These are phyloP conservation scores for Paramecium sonneborni DNA, from an alignment of 73 alveolate species.

Conservation along the genomic window DNA sequence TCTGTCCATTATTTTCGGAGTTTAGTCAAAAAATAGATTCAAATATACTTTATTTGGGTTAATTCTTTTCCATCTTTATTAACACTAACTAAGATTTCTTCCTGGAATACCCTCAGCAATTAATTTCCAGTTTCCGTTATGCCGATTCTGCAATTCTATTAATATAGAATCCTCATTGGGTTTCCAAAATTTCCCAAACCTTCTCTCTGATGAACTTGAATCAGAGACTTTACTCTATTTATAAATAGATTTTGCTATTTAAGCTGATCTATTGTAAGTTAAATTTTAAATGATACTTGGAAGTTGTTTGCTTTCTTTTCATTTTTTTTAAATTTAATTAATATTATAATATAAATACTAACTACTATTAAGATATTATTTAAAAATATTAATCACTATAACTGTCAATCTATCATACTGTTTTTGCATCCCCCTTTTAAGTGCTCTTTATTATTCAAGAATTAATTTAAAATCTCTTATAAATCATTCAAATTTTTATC, in stretches of 20 bases:
- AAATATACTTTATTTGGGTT: slow-evolving; percentile 42
- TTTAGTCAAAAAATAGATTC: not conserved
- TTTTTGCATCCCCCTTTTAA: too few relatives aligned
- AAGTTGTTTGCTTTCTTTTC: not conserved
- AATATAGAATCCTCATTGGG: slow-evolving; percentile 32
- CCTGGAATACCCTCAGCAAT: slow-evolving; percentile 1
- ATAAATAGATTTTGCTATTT: not conserved
- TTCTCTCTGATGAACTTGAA: slow-evolving; percentile 53
- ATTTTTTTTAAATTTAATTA: not conserved
- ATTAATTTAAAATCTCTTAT: too few relatives aligned
- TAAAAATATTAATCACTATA: not conserved
- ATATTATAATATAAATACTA: not conserved
- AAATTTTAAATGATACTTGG: not conserved
- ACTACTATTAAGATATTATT: not conserved
- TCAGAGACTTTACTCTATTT: slow-evolving; percentile 37
- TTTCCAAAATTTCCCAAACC: slow-evolving; percentile 50
- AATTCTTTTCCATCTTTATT: slow-evolving; percentile 53
- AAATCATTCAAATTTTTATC: too few relatives aligned
- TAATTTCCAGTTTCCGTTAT: slow-evolving; percentile 45
- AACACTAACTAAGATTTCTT: slow-evolving; percentile 17
- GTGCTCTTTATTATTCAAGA: too few relatives aligned
- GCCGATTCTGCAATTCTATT: not conserved
- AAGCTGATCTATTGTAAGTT: not conserved
- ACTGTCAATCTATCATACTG: not conserved
- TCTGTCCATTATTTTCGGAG: slow-evolving; percentile 49